Evolutionary conservation across 139 green algal genomes (phyloP).

Genomic region (Chlorella sp.): DNA sequence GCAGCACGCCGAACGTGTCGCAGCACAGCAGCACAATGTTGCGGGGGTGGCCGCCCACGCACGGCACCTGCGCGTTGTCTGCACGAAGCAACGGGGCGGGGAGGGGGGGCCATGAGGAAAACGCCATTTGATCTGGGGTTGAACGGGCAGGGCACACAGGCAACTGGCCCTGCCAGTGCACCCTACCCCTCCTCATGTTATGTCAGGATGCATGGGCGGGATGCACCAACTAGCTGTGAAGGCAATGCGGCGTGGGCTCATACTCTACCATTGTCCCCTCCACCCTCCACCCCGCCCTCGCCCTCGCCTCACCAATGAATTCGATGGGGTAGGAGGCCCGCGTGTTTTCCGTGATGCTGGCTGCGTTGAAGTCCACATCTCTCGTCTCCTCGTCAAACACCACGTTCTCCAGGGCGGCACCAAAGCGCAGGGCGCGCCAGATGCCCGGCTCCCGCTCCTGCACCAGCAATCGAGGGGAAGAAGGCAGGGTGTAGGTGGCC

Average conservation of each 20-base stretch:
- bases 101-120: too few relatives aligned
- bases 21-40: slow-evolving; percentile 89
- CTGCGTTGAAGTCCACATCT: slow-evolving; percentile 66
- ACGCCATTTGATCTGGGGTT: too few relatives aligned
- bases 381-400: slow-evolving; percentile 57
- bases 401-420: slow-evolving; percentile 96
- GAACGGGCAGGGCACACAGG: background rate
- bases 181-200: too few relatives aligned
- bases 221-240: too few relatives aligned
- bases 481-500: too few relatives aligned
- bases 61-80: slow-evolving; percentile 68
- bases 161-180: background rate
- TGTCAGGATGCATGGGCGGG: too few relatives aligned
- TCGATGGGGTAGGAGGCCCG: slow-evolving; percentile 95
- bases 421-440: slow-evolving; percentile 89
- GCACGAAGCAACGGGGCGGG: background rate
- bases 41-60: slow-evolving; percentile 84
- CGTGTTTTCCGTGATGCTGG: slow-evolving; percentile 91
- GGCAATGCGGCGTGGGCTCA: too few relatives aligned
- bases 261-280: background rate
- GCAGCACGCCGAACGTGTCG: slow-evolving; percentile 97
- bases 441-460: slow-evolving; percentile 90
- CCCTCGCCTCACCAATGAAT: slow-evolving; percentile 69
- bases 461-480: background rate
- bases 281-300: too few relatives aligned